Evolutionary conservation across 2,329 filamentous ascomycete species (phyloP).

Genomic region (Claviceps capensis): DNA sequence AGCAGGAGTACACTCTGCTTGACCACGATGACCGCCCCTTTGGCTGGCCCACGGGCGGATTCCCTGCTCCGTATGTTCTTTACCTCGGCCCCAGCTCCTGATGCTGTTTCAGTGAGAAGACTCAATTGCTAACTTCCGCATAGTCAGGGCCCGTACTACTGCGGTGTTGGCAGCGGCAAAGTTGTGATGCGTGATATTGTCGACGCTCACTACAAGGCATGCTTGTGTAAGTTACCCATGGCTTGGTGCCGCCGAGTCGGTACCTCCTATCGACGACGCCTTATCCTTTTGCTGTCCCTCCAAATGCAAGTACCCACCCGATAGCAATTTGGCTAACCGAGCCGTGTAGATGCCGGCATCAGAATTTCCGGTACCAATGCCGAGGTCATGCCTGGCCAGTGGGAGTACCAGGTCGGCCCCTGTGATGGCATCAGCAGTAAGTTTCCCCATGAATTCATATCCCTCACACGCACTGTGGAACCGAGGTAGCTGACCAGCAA

Average conservation of each 20-base stretch:
- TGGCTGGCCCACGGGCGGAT: slow-evolving; percentile 57
- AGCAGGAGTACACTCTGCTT: slow-evolving; percentile 81
- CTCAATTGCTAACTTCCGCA: slow-evolving; percentile 4
- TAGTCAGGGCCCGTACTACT: slow-evolving; percentile 37
- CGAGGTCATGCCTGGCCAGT: slow-evolving; percentile 81
- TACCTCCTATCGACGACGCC: background rate
- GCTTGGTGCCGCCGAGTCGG: too few species aligned
- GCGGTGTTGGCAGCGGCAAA: slow-evolving; percentile 92
- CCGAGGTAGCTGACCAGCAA: background rate
- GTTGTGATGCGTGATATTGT: slow-evolving; percentile 97
- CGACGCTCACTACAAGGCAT: slow-evolving; percentile 50
- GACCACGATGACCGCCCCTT: slow-evolving; percentile 78
- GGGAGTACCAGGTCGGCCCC: slow-evolving; percentile 95
- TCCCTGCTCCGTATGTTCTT: slow-evolving; percentile 54
- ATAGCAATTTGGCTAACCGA: background rate
- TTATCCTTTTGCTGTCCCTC: background rate
- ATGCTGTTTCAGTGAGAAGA: too few species aligned
- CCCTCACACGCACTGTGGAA: background rate
- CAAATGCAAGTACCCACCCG: background rate
- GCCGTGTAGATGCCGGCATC: slow-evolving; percentile 51
- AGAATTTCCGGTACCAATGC: slow-evolving; percentile 98
- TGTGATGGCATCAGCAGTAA: slow-evolving; percentile 72
- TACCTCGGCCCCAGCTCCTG: background rate
- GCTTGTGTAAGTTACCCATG: slow-evolving; percentile 40
- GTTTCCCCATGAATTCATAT: slow-evolving; percentile 12